A percentile compares a stretch with the other conserved stretches of the same genome.
phyloP scores from a whole-genome alignment of 805 yeast genomes.

The Metschnikowia picachoensis region DNA sequence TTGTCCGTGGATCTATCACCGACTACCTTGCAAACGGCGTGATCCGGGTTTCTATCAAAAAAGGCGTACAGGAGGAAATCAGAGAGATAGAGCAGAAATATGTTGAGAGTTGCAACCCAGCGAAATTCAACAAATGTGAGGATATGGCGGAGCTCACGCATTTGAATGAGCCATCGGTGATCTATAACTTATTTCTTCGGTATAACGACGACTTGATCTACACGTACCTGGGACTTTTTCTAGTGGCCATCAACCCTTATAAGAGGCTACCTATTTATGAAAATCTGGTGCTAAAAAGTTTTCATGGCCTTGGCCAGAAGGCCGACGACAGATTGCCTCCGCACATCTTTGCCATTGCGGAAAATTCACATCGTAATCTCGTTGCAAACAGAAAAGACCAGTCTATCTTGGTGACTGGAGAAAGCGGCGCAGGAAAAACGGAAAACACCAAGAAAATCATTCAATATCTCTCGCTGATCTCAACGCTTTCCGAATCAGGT shows the following conservation, averaged over 20 bases:
- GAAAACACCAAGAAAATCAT: constrained; percentile 94
- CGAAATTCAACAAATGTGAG: constrained; percentile 82
- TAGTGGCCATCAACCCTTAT: constrained; percentile 96
- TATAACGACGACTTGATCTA: constrained; percentile 77
- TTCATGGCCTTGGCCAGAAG: constrained; percentile 33
- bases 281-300: constrained; percentile 50
- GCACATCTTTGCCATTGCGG: constrained; percentile 88
- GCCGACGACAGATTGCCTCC: constrained; percentile 50
- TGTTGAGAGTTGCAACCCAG: constrained; percentile 74
- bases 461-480: constrained; percentile 81
- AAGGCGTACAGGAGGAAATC: constrained; percentile 41
- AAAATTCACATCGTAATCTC: constrained; percentile 76
- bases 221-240: constrained; percentile 91
- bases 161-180: constrained; percentile 93
- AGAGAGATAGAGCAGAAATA: constrained; percentile 41
- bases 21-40: constrained; percentile 37
- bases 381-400: constrained; percentile 70
- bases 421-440: constrained; percentile 98
- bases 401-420: constrained; percentile 95
- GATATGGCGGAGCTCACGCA: constrained; percentile 96
- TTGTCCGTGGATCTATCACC: constrained; percentile 56
- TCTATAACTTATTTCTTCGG: constrained; percentile 74
- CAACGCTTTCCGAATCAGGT: constrained; percentile 28
- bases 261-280: constrained; percentile 68
- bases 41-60: constrained; percentile 34